Base-by-base conservation (phyloP, 176 grass and related monocot genomes). In the maize (Zea mays) region DNA sequence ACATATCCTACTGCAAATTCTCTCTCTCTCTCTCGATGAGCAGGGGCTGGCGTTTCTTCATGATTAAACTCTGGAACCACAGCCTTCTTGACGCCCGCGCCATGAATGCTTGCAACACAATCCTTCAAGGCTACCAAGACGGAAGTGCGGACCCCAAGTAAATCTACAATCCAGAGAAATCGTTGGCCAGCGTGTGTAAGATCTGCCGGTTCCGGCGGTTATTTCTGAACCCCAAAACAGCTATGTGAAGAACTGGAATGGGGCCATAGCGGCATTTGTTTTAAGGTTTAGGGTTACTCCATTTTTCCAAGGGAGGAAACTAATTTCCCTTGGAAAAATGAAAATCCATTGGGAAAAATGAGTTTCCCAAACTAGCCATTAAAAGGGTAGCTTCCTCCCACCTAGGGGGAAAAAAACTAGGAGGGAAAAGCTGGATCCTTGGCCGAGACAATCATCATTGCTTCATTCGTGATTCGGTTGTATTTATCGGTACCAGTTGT, bases 61-160 rank as follows among this genome's bases (percentile, higher is more conserved):
- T 99, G 92, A 89, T 95, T 68, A 99, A 99, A 87, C 89, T 99
- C 36, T 99, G 96, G 90, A 99, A 99, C 73, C 96, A 99, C 71
- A 93, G 83, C 74, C 87, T 99, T 37, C 85, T 99, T 54, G 96
- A 99, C 87, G 87, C 88, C 16, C 90, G 84, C 0, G 57, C 90
- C 50, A 90, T 99, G 90, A 86, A 95, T 69, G 81, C 80, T 10
- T 99, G 92, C 82, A 90, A 78, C 48, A 63, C 70, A 45, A 93
- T 99, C 74, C 92, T 99, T 48, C 81, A 99, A 85, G 79, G 83
- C 42, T 90, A 51, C 47, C 87, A 87, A 85, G 80, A 85, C 9
- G 89, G 83, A 77, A 67, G 44, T 27, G 79, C 40, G 1, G 81
- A 78, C 65, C 75, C 83, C 5, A 90, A 92, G 80, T 66, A 92